Evolutionary conservation across 2,329 filamentous ascomycete species (phyloP).

Genomic region (Calonectria pauciramosa): DNA sequence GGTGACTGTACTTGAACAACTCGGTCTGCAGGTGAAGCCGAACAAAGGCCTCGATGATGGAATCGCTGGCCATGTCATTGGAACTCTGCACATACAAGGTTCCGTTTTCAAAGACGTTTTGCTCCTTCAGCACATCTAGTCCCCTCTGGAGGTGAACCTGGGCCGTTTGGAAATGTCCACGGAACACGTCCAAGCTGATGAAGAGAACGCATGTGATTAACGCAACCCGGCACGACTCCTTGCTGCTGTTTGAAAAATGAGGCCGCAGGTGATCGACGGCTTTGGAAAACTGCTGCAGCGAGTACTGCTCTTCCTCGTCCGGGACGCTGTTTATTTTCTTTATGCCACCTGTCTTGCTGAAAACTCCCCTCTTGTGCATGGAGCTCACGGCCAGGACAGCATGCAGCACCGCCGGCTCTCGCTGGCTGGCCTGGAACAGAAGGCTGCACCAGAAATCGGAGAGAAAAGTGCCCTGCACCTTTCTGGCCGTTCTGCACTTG

Average conservation of each 20-base stretch:
- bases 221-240: slow-evolving; percentile 51
- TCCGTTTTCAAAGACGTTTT: slow-evolving; percentile 25
- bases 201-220: slow-evolving; percentile 56
- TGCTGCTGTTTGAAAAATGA: slow-evolving; percentile 45
- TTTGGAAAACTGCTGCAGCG: slow-evolving; percentile 52
- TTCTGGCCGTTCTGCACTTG: slow-evolving; percentile 51
- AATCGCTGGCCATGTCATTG: slow-evolving; percentile 53
- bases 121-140: slow-evolving; percentile 52
- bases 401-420: slow-evolving; percentile 57
- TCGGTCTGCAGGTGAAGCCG: slow-evolving; percentile 47
- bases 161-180: slow-evolving; percentile 53
- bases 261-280: slow-evolving; percentile 54
- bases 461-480: slow-evolving; percentile 53
- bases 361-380: slow-evolving; percentile 44
- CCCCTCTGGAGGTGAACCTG: slow-evolving; percentile 60
- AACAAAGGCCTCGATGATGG: slow-evolving; percentile 58
- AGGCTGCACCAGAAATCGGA: slow-evolving; percentile 55
- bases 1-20: slow-evolving; percentile 39
- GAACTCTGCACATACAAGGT: slow-evolving; percentile 26
- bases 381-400: slow-evolving; percentile 56
- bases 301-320: slow-evolving; percentile 36
- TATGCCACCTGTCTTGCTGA: slow-evolving; percentile 11
- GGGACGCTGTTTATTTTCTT: not conserved
- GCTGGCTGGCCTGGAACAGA: slow-evolving; percentile 52
- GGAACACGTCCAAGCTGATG: slow-evolving; percentile 50